Evolutionary conservation across 2,329 filamentous ascomycete species (phyloP).

Genomic region (Penicillium sp.): DNA sequence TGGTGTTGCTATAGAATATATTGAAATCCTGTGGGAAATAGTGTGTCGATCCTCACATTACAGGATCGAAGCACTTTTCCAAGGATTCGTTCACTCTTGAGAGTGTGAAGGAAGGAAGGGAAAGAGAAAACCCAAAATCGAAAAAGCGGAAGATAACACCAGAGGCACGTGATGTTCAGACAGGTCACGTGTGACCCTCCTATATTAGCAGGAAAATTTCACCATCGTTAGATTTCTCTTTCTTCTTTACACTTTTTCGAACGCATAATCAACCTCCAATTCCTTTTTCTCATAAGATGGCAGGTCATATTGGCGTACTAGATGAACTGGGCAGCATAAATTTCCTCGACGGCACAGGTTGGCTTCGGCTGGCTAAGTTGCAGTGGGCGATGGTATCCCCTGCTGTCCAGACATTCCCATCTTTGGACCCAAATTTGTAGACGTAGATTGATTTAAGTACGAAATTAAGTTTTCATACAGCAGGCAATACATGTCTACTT

Average conservation of each 20-base stretch:
- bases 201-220: slow-evolving; percentile 18
- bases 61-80: slow-evolving; percentile 2
- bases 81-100: background rate
- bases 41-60: slow-evolving; percentile 14
- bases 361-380: slow-evolving; percentile 25
- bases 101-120: background rate
- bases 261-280: slow-evolving; percentile 53
- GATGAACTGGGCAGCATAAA: slow-evolving; percentile 37
- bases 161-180: slow-evolving; percentile 12
- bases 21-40: too few species aligned
- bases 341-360: slow-evolving; percentile 33
- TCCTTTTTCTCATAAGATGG: slow-evolving; percentile 43
- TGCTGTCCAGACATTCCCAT: slow-evolving; percentile 39
- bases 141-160: slow-evolving; percentile 5
- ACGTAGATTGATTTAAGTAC: background rate
- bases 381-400: slow-evolving; percentile 39
- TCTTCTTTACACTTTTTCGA: slow-evolving; percentile 43
- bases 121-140: background rate
- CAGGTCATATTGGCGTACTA: slow-evolving; percentile 52
- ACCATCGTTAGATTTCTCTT: slow-evolving; percentile 12
- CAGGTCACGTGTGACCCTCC: slow-evolving; percentile 3
- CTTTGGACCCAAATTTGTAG: background rate
- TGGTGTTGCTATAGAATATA: slow-evolving; percentile 12
- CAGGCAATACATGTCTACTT: background rate
- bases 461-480: background rate